A percentile compares a stretch with the other conserved stretches of the same genome.
Evolutionary conservation across 2,329 filamentous ascomycete genomes (phyloP).

Genomic region (Sclerotinia sclerotiorum): DNA sequence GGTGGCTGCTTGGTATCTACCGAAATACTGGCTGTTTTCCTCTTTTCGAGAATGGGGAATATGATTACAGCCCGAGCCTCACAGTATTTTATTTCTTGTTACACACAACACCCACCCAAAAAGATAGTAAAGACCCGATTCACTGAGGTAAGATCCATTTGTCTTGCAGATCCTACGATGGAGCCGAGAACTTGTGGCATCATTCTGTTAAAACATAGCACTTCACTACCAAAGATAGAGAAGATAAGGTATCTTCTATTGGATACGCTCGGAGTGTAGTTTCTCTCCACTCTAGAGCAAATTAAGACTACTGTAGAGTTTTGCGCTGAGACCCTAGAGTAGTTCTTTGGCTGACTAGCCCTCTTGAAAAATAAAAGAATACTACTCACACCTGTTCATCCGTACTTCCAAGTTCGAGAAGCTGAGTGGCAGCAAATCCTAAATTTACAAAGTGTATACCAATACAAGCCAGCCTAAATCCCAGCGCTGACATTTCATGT

Average conservation of each 20-base stretch:
- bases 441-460: conserved; percentile 1
- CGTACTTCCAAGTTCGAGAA: too few species aligned
- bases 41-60: not conserved
- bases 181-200: not conserved
- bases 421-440: not conserved
- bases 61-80: not conserved
- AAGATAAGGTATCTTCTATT: not conserved
- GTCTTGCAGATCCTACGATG: not conserved
- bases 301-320: not conserved
- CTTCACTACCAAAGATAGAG: not conserved
- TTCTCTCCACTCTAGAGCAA: not conserved
- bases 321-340: not conserved
- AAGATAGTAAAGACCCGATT: conserved; percentile 1
- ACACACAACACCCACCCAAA: not conserved
- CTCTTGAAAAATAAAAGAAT: not conserved
- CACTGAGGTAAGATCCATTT: not conserved
- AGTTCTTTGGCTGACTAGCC: not conserved
- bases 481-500: not conserved
- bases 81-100: not conserved
- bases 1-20: not conserved
- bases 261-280: not conserved
- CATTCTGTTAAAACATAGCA: not conserved
- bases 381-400: not conserved
- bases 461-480: not conserved
- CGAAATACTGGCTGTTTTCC: not conserved